Evolutionary conservation across 768 basidiomycete species (phyloP).

Genomic region (Plicaturopsis crispa): DNA sequence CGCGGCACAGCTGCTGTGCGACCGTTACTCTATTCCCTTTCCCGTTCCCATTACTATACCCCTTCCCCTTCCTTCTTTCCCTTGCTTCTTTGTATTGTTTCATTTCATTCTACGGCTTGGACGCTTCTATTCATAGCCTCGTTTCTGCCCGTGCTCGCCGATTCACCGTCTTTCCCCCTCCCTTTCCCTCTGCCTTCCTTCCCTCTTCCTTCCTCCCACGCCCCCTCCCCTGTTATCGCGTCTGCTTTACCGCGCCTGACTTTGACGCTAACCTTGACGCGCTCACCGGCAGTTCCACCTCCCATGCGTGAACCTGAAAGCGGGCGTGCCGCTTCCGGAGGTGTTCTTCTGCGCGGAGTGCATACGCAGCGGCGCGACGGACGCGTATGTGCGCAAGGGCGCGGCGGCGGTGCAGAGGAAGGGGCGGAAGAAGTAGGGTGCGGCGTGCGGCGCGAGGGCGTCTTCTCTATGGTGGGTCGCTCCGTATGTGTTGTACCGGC

Average conservation of each 20-base stretch:
- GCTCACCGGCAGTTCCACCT: slow-evolving; percentile 49
- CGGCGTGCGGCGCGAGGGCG: neutral
- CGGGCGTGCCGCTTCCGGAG: slow-evolving; percentile 49
- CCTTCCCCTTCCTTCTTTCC: too few relatives aligned
- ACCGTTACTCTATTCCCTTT: too few relatives aligned
- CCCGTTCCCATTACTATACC: neutral
- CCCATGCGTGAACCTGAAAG: slow-evolving; percentile 49
- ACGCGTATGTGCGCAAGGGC: too few relatives aligned
- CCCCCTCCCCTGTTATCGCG: too few relatives aligned
- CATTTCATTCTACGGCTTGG: too few relatives aligned
- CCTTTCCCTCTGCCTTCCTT: neutral
- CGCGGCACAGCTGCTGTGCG: neutral
- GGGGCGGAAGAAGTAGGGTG: slow-evolving; percentile 32
- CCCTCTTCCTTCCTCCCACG: too few relatives aligned
- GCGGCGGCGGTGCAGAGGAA: slow-evolving; percentile 25
- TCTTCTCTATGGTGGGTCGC: too few relatives aligned
- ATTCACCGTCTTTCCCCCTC: too few relatives aligned
- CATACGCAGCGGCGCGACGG: slow-evolving; percentile 24
- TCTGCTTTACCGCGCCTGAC: too few relatives aligned
- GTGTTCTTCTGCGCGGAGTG: slow-evolving; percentile 57
- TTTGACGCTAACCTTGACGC: slow-evolving; percentile 9
- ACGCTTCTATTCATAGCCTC: too few relatives aligned
- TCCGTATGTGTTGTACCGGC: neutral
- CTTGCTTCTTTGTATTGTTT: too few relatives aligned
- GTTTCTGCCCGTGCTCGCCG: too few relatives aligned